Evolutionary conservation across 306 rosid genomes (phyloP), one percentile per base, ranked within the genome.

Genomic region (Vigna hirtella): DNA sequence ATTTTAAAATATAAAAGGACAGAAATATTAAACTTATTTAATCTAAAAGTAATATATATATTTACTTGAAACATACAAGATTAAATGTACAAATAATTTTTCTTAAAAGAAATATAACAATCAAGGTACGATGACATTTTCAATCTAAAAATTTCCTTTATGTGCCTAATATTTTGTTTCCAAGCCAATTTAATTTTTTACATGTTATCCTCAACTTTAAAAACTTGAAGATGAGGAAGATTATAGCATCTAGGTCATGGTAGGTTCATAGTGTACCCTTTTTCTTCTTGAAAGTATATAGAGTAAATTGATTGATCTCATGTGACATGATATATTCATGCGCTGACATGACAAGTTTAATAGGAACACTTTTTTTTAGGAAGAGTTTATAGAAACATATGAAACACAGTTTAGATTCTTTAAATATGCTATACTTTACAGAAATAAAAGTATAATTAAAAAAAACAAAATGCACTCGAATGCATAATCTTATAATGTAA

Each of bases 271-370:
- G 18, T 10, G 42, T 59, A 59, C 9, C 66, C 42, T 59, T 59
- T 58, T 28, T 30, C 66, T 13, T 26, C 38, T 59, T 32, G 6
- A 59, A 30, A 28, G 20, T 59, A 14, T 59, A 6, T 26, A 6
- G 0, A 7, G 18, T 28, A 15, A 14, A 58, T 58, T 58, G 65
- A 58, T 28, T 26, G 40, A 59, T 59, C 9, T 59, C 38, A 4
- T 26, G 4, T 57, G 63, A 59, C 38, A 28, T 59, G 38, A 59
- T 28, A 26, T 59, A 57, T 57, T 57, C 63, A 57, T 57, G 63
- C 13, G 26, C 2, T 22, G 64, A 24, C 26, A 12, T 15, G 64
- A 57, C 36, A 57, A 57, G 38, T 57, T 57, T 57, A 24, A 24
- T 5, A 24, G 9, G 17, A 57, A 57, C 34, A 40, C 1, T 40